Base-by-base conservation (phyloP, 805 yeast genomes). In the Starmerella stellata region DNA sequence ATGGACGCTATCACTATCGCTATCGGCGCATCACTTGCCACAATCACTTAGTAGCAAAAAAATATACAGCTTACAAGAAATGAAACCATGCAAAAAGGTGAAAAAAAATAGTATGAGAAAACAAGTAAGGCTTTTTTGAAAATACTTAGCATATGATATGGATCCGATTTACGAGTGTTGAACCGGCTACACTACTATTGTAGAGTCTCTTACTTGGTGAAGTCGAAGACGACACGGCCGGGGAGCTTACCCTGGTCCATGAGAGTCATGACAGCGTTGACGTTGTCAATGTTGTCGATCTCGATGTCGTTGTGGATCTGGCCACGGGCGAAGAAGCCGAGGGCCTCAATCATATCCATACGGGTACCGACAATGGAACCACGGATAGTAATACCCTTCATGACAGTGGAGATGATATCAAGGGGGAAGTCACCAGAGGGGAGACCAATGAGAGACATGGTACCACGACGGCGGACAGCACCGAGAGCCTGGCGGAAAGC, bases 361-460 rank as follows among this genome's bases (percentile, higher is more conserved):
- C 92, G 75, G 72, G 78, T 78, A 52, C 93, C 93, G 46, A 80
- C 93, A 56, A 78, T 78, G 38, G 92, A 78, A 51, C 90, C 93
- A 58, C 66, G 72, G 56, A 80, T 75, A 54, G 65, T 64, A 58
- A 77, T 65, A 42, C 80, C 71, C 62, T 70, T 76, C 49, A 77
- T 75, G 44, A 80, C 92, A 38, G 78, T 72, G 47, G 66, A 63
- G 65, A 79, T 76, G 39, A 81, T 81, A 41, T 72, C 69, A 30
- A 82, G 72, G 49, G 67, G 65, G 58, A 70, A 69, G 46, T 90
- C 87, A 52, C 74, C 75, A 21, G 82, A 79, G 52, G 93, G 93
- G 52, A 81, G 64, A 52, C 83, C 83, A 49, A 76, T 81, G 49
- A 67, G 64, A 42, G 70, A 78, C 56, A 75, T 77, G 47, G 78